Conservation (phyloP, 495 filamentous ascomycete species). For the Elaphomyces granulatus region DNA sequence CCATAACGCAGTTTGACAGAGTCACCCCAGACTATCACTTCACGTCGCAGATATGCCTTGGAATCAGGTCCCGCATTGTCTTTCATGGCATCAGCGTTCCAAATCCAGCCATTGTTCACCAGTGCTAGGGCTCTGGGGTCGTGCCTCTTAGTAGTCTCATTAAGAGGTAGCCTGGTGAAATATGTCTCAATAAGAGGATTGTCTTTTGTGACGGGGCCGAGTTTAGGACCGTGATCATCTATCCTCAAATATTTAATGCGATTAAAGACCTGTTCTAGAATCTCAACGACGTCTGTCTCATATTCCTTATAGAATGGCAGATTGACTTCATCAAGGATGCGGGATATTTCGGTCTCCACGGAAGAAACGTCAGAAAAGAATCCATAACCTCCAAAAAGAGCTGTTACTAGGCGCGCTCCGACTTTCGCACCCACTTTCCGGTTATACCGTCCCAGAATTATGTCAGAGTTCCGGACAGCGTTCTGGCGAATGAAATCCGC, state of each 20-base stretch:
- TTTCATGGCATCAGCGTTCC: conserved; percentile 84
- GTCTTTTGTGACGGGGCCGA: conserved; percentile 59
- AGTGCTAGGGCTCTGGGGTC: conserved; percentile 63
- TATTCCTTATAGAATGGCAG: conserved; percentile 82
- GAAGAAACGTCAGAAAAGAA: conserved; percentile 24
- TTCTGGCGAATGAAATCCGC: conserved; percentile 45
- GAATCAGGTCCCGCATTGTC: conserved; percentile 88
- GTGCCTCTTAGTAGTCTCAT: conserved; percentile 61
- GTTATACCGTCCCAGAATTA: conserved; percentile 63
- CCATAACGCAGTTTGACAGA: conserved; percentile 97
- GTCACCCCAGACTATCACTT: conserved; percentile 97
- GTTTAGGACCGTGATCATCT: conserved; percentile 80
- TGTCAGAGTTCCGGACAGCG: conserved; percentile 52
- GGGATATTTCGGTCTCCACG: conserved; percentile 35
- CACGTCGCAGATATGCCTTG: conserved; percentile 76
- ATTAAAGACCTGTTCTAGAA: conserved; percentile 82
- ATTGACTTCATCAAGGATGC: conserved; percentile 73
- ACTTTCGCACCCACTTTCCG: conserved; percentile 51
- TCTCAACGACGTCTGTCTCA: conserved; percentile 65
- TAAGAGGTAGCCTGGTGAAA: conserved; percentile 80
- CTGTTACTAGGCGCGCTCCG: conserved; percentile 53
- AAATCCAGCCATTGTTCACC: conserved; percentile 97
- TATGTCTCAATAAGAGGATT: conserved; percentile 88
- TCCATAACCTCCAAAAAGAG: conserved; percentile 54
- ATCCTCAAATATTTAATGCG: conserved; percentile 85